Base-by-base conservation (phyloP, 2,329 filamentous ascomycete species). In the Fusarium sp. region DNA sequence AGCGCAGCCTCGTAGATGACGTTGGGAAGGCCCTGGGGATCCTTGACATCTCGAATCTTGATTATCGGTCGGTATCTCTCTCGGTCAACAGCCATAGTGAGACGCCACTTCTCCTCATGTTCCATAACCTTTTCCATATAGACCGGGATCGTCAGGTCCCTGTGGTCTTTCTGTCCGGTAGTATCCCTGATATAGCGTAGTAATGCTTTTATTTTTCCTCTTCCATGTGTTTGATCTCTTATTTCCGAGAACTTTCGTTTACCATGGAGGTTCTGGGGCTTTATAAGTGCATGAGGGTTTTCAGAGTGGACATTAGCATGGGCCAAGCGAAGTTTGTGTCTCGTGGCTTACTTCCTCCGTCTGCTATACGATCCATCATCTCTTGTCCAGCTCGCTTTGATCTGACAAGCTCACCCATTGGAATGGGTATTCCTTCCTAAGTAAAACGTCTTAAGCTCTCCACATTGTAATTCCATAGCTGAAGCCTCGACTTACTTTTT, bases 31-130 rank as follows among this genome's bases (percentile, higher is more conserved):
- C 30, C n/a, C 7, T 71, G 28, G 9, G 36, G 24, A 12, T 22
- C 17, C 24, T 68, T 55, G 9, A 71, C 62, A 3, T 78, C 60
- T 32, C 75, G 78, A 4, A 85, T 71, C 10, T 85, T 70, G 8
- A 87, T 73, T 0, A 79, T 74, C 0, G 85, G 85, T 18, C 74
- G 76, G 56, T 76, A 82, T 20, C 77, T 79, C n/a, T 84, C 81
- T 8, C 85, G 83, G 50, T 87, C 84, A 42, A 87, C 79, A 0
- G 82, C 82, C 54, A 87, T 79, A 12, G 81, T 79, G 1, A 87
- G 56, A 60, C 84, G 85, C 80, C 81, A 87, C 56, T 82, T 77
- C 4, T 81, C 69, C 1, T 79, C 78, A 22, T 78, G 69, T 12
- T 79, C 44, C 1, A 82, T 55, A 0, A 71, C 44, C 72, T 85